Evolutionary conservation across 164 flowering plant genomes (phyloP), one percentile per base, ranked within the genome.

Genomic region (Magnolia kwangsiensis): DNA sequence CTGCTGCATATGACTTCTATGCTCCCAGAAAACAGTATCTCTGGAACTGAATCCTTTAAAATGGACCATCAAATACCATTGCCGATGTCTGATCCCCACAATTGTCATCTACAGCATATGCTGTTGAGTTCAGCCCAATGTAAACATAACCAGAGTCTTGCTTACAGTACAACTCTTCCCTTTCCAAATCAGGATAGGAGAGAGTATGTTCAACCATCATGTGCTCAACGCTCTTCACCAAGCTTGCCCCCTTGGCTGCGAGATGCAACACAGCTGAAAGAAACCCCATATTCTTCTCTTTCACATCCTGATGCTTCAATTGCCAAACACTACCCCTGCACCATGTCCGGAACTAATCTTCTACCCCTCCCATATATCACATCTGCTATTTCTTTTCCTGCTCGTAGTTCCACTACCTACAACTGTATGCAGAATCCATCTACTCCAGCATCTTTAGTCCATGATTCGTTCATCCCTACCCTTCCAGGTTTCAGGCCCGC

Each of bases 221-320:
- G 80, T 81, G 27, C 72, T 45, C 80, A 71, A 55, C 69, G 76
- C 67, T 74, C 88, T 69, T 78, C 87, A 13, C 74, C 69, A 69
- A 64, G 66, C 66, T 71, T 85, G 18, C 81, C 86, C 10, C 86
- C 81, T 8, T 85, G 87, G 87, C 81, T 82, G 75, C 74, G 77
- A 55, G 82, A 82, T 74, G 78, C 86, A 58, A 77, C 80, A 61
- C 80, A 78, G 65, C 83, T 69, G 69, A 82, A 79, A 50, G 80
- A 75, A 67, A 55, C 75, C 11, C 58, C 69, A 1, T 61, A 24
- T 21, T 23, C 68, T 66, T 75, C 82, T 77, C 70, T 79, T 59
- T 71, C 75, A 63, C 69, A 66, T 49, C 78, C 45, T 49, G 68
- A 55, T 50, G 77, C 63, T 63, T 58, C 76, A 69, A 72, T 27